A percentile compares a stretch with the other conserved stretches of the same genome.
phyloP scores from a whole-genome alignment of 2,329 filamentous ascomycete genomes.

The Sordariomycetes sp. region DNA sequence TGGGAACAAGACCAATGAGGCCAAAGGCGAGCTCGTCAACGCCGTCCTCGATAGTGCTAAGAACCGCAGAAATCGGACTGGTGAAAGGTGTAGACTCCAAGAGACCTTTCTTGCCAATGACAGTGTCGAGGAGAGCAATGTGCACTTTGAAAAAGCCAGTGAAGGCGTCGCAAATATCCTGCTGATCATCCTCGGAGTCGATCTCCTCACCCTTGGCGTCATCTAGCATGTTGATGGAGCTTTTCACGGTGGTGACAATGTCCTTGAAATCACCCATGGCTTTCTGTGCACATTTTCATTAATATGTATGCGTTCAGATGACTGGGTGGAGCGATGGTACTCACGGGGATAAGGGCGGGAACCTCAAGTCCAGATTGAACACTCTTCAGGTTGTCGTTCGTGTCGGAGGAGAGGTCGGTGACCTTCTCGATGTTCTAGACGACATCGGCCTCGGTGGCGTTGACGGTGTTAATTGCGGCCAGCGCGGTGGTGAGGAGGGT shows the following conservation, averaged over 20 bases:
- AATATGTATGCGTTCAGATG: background rate
- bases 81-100: conserved; percentile 7
- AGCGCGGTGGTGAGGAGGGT: background rate
- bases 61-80: conserved; percentile 7
- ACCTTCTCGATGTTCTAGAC: conserved; percentile 7
- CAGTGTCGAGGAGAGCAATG: conserved; percentile 9
- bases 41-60: conserved; percentile 9
- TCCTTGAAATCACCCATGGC: conserved; percentile 2
- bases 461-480: background rate
- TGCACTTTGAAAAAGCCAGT: conserved; percentile 9
- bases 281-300: conserved; percentile 2
- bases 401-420: conserved; percentile 6
- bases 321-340: background rate
- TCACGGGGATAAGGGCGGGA: conserved; percentile 4
- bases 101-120: conserved; percentile 8
- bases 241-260: conserved; percentile 3
- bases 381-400: conserved; percentile 4
- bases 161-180: conserved; percentile 8
- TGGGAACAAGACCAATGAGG: conserved; percentile 9
- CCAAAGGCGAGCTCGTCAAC: conserved; percentile 10
- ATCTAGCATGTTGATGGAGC: conserved; percentile 1
- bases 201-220: conserved; percentile 1
- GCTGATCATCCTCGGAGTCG: conserved; percentile 7
- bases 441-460: conserved; percentile 2
- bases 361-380: conserved; percentile 2